These are phyloP conservation scores for Wickerhamomyces sp. DNA, from an alignment of 1,139 yeast species.

Conservation along the genomic window DNA sequence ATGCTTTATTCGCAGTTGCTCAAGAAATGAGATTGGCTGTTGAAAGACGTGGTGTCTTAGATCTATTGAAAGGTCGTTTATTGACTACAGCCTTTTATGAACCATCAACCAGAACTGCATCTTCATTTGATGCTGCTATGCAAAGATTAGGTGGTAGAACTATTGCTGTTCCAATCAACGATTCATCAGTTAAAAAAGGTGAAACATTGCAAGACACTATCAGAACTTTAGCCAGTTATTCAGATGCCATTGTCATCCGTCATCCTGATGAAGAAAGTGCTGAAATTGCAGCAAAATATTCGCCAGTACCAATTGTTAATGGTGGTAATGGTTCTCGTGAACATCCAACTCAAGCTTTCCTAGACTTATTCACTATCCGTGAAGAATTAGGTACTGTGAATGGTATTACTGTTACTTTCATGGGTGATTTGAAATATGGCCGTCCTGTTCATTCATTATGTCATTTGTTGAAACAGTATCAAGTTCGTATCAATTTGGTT, in stretches of 20 bases:
- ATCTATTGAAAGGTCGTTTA: slow-evolving; percentile 83
- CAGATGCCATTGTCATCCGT: slow-evolving; percentile 96
- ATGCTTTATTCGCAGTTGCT: slow-evolving; percentile 90
- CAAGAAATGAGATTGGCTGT: slow-evolving; percentile 98
- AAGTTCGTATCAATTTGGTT: slow-evolving; percentile 89
- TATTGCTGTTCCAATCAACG: slow-evolving; percentile 74
- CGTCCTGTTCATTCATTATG: slow-evolving; percentile 98
- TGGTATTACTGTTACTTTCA: slow-evolving; percentile 95
- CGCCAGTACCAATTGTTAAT: slow-evolving; percentile 95
- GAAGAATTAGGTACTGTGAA: slow-evolving; percentile 98
- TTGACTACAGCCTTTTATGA: slow-evolving; percentile 96
- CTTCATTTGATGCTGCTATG: slow-evolving; percentile 99
- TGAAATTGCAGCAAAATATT: slow-evolving; percentile 90
- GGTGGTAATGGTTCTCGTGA: slow-evolving; percentile 98
- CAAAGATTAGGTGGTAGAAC: slow-evolving; percentile 99
- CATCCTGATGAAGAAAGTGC: slow-evolving; percentile 94
- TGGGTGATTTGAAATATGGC: slow-evolving; percentile 98
- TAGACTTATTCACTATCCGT: slow-evolving; percentile 95
- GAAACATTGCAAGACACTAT: slow-evolving; percentile 97
- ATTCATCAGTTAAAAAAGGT: slow-evolving; percentile 95
- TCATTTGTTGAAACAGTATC: slow-evolving; percentile 85
- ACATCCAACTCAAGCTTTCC: slow-evolving; percentile 98
- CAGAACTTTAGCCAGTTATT: slow-evolving; percentile 89
- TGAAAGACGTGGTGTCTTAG: slow-evolving; percentile 93
- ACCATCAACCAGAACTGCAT: slow-evolving; percentile 95